Percentiles rank a stretch among this genome's conserved stretches.
phyloP scores from a whole-genome alignment of 2,329 filamentous ascomycete genomes.

The Colletotrichum tamarilloi region DNA sequence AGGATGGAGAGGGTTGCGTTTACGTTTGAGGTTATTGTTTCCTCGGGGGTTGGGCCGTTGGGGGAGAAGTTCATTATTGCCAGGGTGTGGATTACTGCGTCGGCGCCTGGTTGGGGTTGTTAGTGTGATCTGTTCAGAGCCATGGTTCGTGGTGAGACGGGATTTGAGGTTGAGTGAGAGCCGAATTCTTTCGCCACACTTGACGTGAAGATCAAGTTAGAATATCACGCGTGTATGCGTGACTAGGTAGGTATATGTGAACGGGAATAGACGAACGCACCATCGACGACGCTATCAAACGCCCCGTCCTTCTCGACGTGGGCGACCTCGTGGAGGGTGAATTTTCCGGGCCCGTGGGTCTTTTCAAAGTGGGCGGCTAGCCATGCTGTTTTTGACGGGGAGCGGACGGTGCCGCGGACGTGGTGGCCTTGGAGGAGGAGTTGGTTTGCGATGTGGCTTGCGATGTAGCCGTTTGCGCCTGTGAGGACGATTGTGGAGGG shows the following conservation, averaged over 20 bases:
- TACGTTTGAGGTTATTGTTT: conserved; percentile 47
- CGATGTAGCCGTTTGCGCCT: conserved; percentile 56
- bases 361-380: conserved; percentile 42
- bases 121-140: too few species aligned
- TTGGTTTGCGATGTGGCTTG: conserved; percentile 49
- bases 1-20: conserved; percentile 43
- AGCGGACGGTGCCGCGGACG: conserved; percentile 54
- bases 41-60: conserved; percentile 47
- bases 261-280: conserved; percentile 10
- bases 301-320: conserved; percentile 45
- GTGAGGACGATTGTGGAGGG: conserved; percentile 48
- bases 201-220: too few species aligned
- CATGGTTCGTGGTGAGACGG: too few species aligned
- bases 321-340: conserved; percentile 46
- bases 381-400: conserved; percentile 43
- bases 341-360: conserved; percentile 45
- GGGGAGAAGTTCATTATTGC: conserved; percentile 44
- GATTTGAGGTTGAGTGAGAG: background rate
- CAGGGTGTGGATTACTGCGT: conserved; percentile 51
- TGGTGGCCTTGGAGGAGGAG: conserved; percentile 49
- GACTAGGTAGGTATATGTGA: background rate
- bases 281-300: conserved; percentile 43
- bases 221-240: too few species aligned
- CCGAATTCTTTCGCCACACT: background rate
- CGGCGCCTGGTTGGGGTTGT: conserved; percentile 17